A percentile compares a stretch with the other conserved stretches of the same genome.
Conservation (phyloP, 495 filamentous ascomycete species). For the Glonium stellatum region DNA sequence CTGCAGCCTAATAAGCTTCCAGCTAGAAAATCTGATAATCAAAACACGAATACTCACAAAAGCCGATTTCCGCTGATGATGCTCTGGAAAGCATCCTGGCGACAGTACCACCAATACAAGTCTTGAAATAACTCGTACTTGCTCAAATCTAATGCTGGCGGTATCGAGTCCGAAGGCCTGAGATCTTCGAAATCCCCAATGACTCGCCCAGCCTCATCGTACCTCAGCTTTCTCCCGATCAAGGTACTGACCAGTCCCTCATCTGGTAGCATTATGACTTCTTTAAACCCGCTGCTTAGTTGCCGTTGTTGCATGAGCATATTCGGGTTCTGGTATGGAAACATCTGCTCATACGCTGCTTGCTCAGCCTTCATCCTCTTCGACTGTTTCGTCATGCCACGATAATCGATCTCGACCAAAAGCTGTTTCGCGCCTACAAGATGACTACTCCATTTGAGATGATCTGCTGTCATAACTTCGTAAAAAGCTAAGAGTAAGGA, state of each 20-base stretch:
- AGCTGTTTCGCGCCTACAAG: conserved; percentile 77
- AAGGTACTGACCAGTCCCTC: conserved; percentile 33
- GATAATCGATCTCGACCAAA: conserved; percentile 73
- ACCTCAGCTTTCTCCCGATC: conserved; percentile 32
- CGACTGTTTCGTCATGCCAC: conserved; percentile 62
- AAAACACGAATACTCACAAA: conserved; percentile 54
- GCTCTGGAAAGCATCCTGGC: conserved; percentile 89
- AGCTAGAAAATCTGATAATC: conserved; percentile 2
- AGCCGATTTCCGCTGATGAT: conserved; percentile 77
- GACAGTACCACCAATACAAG: conserved; percentile 93
- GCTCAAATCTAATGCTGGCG: conserved; percentile 29
- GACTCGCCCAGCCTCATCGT: conserved; percentile 30
- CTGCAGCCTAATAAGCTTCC: conserved; percentile 38
- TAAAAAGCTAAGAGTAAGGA: conserved; percentile 86
- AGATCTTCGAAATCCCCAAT: conserved; percentile 10
- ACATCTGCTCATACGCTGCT: conserved; percentile 28
- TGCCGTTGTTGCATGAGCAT: conserved; percentile 25
- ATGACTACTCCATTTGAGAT: conserved; percentile 92
- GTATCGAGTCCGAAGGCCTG: conserved; percentile 3
- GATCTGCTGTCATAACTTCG: conserved; percentile 90
- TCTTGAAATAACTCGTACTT: conserved; percentile 74
- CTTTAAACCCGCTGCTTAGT: conserved; percentile 12
- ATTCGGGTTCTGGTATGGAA: conserved; percentile 26
- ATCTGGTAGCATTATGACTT: conserved; percentile 25
- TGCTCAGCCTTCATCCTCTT: conserved; percentile 48